phyloP scores from a whole-genome alignment of 2,329 filamentous ascomycete species.

The Exophiala calicioides region DNA sequence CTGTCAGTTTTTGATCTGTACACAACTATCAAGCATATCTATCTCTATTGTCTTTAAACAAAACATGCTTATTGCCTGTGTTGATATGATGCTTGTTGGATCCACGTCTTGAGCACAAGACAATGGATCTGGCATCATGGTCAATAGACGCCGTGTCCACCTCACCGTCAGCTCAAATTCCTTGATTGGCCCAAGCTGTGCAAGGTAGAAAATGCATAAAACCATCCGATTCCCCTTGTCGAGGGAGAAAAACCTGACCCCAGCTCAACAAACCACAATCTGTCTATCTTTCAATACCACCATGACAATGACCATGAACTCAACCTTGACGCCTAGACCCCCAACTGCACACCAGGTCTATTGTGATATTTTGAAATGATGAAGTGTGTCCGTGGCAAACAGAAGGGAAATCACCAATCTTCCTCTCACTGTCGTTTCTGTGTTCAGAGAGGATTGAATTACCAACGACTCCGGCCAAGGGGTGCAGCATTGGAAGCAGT shows the following conservation, averaged over 20 bases:
- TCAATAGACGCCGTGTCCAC: conserved; percentile 6
- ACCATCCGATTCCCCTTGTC: background rate
- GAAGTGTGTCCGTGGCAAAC: conserved; percentile 6
- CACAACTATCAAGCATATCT: conserved; percentile 16
- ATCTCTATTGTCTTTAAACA: conserved; percentile 14
- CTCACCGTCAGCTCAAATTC: conserved; percentile 1
- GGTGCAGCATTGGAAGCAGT: conserved; percentile 61
- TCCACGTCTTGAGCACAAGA: background rate
- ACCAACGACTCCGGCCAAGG: conserved; percentile 60
- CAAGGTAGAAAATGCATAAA: conserved; percentile 2
- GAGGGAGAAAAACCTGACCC: background rate
- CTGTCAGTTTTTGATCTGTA: conserved; percentile 8
- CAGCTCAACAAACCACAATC: conserved; percentile 5
- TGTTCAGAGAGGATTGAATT: conserved; percentile 28
- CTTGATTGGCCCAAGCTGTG: background rate
- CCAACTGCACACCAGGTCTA: conserved; percentile 9
- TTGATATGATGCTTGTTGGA: background rate
- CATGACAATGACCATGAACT: no score
- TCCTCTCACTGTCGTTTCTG: background rate
- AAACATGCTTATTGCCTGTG: conserved; percentile 3
- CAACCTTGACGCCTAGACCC: conserved; percentile 12
- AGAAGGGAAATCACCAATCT: background rate
- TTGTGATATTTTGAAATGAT: background rate
- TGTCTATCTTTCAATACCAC: conserved; percentile 11
- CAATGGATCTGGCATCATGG: background rate